Conservation (phyloP, 116 monocot species). For the Dioscorea cayenensis region DNA sequence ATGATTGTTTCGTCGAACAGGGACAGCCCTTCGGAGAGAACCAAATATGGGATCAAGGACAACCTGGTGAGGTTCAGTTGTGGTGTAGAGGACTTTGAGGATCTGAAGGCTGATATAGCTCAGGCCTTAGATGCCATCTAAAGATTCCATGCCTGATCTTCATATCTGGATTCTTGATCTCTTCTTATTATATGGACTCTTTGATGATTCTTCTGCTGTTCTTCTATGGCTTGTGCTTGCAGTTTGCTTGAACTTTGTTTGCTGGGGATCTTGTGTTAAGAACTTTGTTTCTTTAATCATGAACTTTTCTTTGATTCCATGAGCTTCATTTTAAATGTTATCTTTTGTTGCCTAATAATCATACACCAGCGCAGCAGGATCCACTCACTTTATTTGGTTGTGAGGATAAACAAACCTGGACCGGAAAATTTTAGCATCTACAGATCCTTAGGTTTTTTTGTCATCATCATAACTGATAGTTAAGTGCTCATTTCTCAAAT, state of each 20-base stretch:
- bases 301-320: neutral
- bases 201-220: no score
- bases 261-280: neutral
- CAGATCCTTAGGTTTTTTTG: no score
- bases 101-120: conserved; percentile 71
- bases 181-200: no score
- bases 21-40: conserved; percentile 64
- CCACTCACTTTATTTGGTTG: no score
- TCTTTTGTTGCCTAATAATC: no score
- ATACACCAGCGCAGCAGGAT: no score
- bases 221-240: neutral
- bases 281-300: no score
- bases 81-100: conserved; percentile 88
- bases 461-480: no score
- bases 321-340: neutral
- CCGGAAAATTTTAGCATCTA: no score
- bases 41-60: conserved; percentile 80
- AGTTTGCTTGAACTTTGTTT: neutral
- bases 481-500: no score
- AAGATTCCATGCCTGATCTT: neutral
- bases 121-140: conserved; percentile 59
- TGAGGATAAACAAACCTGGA: no score
- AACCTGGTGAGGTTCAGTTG: conserved; percentile 91
- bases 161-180: no score
- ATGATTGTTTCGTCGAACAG: conserved; percentile 21